Conservation (phyloP, 371 early-diverging fungal genomes). For the Apophysomyces trapeziformis region DNA sequence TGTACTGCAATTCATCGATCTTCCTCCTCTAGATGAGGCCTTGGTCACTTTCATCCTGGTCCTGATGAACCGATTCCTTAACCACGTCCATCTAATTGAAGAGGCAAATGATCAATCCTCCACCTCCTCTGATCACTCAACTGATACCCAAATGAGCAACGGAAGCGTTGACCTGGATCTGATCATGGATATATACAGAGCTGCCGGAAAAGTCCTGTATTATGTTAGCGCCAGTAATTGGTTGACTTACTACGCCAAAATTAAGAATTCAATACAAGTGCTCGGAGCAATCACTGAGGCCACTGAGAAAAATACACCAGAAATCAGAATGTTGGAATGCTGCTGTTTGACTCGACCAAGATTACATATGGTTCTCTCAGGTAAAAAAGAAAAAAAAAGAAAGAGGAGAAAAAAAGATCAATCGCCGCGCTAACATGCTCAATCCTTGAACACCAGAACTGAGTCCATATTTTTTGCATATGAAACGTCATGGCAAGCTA, state of each 20-base stretch:
- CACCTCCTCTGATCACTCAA: conserved; percentile 34
- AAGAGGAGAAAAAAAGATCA: neutral
- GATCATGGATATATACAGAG: conserved; percentile 63
- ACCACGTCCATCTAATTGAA: conserved; percentile 50
- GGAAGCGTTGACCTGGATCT: conserved; percentile 39
- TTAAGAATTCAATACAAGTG: conserved; percentile 58
- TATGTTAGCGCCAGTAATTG: conserved; percentile 85
- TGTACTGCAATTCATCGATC: conserved; percentile 46
- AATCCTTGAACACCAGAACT: conserved; percentile 49
- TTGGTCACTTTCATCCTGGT: conserved; percentile 70
- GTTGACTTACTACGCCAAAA: conserved; percentile 74
- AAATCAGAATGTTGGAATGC: conserved; percentile 77
- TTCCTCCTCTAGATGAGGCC: conserved; percentile 75
- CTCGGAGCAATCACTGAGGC: conserved; percentile 58
- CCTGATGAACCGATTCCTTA: conserved; percentile 68
- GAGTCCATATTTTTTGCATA: conserved; percentile 62
- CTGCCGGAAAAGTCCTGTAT: conserved; percentile 77
- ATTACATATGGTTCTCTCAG: conserved; percentile 69
- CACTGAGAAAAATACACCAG: conserved; percentile 64
- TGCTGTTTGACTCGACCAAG: conserved; percentile 70
- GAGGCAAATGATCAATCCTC: conserved; percentile 31
- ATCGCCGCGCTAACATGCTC: neutral
- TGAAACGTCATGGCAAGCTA: conserved; percentile 68
- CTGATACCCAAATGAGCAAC: conserved; percentile 17
- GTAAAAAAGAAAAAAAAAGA: conserved; percentile 32